These are phyloP conservation scores for Phytophthora cactorum DNA, from an alignment of 352 stramenopile genomes.

Conservation along the genomic window DNA sequence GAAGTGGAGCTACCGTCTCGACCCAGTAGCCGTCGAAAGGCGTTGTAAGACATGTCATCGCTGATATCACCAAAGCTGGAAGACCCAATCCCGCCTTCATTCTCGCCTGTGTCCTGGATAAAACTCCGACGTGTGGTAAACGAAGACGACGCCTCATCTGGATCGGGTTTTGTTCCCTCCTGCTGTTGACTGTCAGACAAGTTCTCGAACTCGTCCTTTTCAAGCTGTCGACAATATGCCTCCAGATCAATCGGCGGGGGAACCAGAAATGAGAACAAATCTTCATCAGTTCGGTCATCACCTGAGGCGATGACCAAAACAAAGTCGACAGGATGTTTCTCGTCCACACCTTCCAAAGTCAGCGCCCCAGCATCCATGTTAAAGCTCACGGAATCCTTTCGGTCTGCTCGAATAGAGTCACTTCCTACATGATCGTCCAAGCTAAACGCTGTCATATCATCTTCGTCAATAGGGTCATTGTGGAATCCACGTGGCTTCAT, in stretches of 20 bases:
- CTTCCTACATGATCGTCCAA: constrained; percentile 20
- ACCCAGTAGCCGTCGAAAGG: constrained; percentile 51
- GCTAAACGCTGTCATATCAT: constrained; percentile 6
- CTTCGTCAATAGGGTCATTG: constrained; percentile 17
- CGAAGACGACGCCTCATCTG: constrained; percentile 16
- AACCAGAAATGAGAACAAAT: constrained; percentile 81
- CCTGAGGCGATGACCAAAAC: constrained; percentile 85
- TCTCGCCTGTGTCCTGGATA: constrained; percentile 24
- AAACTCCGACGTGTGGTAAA: constrained; percentile 31
- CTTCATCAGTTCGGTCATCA: constrained; percentile 84
- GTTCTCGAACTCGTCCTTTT: constrained; percentile 65
- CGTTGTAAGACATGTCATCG: constrained; percentile 49
- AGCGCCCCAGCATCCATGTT: constrained; percentile 12
- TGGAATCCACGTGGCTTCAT: constrained; percentile 46
- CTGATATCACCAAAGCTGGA: constrained; percentile 33
- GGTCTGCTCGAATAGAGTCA: constrained; percentile 14
- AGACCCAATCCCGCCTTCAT: constrained; percentile 27
- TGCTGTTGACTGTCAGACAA: constrained; percentile 24
- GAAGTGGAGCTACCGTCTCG: constrained; percentile 39
- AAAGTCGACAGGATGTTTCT: constrained; percentile 70
- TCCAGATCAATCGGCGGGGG: constrained; percentile 84
- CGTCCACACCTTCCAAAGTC: constrained; percentile 29
- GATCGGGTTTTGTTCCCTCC: constrained; percentile 12
- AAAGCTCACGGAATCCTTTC: constrained; percentile 31
- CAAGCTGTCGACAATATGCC: constrained; percentile 76